Percentiles rank a stretch among this genome's conserved stretches.
Conservation (phyloP, 2,329 filamentous ascomycete species). For the Talaromyces sp. region DNA sequence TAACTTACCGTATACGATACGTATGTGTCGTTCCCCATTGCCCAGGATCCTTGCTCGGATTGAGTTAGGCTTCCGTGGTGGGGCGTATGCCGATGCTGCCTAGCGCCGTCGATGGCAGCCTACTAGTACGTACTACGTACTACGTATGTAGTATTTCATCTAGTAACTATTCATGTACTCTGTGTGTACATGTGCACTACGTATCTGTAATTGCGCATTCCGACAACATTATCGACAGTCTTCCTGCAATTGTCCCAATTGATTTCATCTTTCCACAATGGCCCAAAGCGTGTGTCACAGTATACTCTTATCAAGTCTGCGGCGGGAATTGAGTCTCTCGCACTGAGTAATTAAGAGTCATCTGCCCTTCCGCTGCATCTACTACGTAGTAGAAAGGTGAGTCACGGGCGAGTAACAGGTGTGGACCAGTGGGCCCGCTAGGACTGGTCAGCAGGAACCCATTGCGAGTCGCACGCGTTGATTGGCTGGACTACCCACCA, state of each 20-base stretch:
- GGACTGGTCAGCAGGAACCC: conserved; percentile 17
- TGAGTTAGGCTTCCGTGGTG: conserved; percentile 9
- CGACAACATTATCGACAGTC: background rate
- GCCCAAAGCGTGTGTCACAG: background rate
- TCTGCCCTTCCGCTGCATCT: background rate
- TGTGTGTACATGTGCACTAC: background rate
- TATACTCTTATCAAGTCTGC: background rate
- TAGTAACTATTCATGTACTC: background rate
- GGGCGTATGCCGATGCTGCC: conserved; percentile 5
- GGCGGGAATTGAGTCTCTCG: background rate
- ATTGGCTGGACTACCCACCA: background rate
- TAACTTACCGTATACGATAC: background rate
- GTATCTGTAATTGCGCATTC: background rate
- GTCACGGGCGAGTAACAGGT: conserved; percentile 7
- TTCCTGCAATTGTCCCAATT: background rate
- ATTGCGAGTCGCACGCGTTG: background rate
- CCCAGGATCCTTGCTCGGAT: background rate
- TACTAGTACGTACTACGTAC: too few relatives aligned
- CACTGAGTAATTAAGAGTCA: background rate
- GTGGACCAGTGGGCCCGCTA: conserved; percentile 1
- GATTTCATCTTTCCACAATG: background rate
- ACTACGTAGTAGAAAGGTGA: background rate
- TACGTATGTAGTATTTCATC: too few relatives aligned
- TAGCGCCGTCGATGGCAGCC: conserved; percentile 1
- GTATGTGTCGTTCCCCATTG: background rate